A percentile compares a stretch with the other conserved stretches of the same genome.
Evolutionary conservation across 139 green algal species (phyloP).

Genomic region (Haematococcus sp.): DNA sequence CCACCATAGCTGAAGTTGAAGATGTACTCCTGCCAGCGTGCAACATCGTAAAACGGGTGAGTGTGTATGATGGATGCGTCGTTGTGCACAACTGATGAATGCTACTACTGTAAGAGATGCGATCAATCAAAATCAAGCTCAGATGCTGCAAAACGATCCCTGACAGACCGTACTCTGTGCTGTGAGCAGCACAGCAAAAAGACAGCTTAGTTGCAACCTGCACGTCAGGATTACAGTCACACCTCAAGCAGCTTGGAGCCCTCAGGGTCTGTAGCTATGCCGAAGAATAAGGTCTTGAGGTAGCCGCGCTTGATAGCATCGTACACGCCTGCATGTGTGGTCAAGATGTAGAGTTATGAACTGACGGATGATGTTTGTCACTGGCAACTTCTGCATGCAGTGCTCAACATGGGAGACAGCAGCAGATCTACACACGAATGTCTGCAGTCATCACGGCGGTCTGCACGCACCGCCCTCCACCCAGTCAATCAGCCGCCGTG

Average conservation of each 20-base stretch:
- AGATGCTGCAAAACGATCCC: too few species aligned
- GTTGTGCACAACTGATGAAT: too few species aligned
- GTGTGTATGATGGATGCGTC: too few species aligned
- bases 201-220: too few species aligned
- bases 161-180: too few species aligned
- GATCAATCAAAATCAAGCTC: too few species aligned
- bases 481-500: conserved; percentile 61
- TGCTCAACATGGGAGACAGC: too few species aligned
- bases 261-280: conserved; percentile 62
- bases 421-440: not conserved
- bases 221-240: too few species aligned
- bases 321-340: conserved; percentile 54
- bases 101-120: too few species aligned
- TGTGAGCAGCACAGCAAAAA: too few species aligned
- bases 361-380: not conserved
- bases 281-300: conserved; percentile 74
- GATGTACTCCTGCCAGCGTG: conserved; percentile 74
- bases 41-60: too few species aligned
- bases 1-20: conserved; percentile 69
- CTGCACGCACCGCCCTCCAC: conserved; percentile 51
- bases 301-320: conserved; percentile 66
- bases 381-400: not conserved
- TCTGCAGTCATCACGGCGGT: not conserved
- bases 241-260: conserved; percentile 73
- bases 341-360: not conserved